Percentiles rank a stretch among this genome's conserved stretches.
These are phyloP conservation scores for Circinella minor DNA, from an alignment of 371 early-diverging fungal genomes.

Conservation along the genomic window DNA sequence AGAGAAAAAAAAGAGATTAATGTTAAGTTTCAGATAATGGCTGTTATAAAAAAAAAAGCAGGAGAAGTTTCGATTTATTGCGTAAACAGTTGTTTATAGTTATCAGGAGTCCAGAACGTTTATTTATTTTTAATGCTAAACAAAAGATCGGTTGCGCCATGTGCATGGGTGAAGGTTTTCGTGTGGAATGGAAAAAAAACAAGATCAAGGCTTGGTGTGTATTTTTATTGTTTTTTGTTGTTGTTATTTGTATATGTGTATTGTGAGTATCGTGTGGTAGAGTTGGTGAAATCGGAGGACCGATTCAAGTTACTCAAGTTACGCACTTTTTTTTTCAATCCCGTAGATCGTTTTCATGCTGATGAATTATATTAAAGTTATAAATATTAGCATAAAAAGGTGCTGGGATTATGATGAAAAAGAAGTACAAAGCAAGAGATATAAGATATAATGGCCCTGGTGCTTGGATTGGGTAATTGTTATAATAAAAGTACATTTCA, in stretches of 20 bases:
- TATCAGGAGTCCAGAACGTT: background rate
- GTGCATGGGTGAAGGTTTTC: background rate
- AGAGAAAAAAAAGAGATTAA: background rate
- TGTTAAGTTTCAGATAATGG: conserved; percentile 1
- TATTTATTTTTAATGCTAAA: background rate
- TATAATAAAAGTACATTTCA: too few species aligned
- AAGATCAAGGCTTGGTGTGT: background rate
- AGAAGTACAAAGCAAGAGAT: too few species aligned
- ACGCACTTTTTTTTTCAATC: background rate
- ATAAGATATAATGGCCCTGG: too few species aligned
- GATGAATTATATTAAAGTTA: too few species aligned
- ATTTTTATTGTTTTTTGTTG: background rate
- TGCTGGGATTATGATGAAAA: too few species aligned
- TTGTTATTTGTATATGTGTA: background rate
- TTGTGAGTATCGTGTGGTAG: background rate
- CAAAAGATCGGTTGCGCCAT: background rate
- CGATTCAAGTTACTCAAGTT: background rate
- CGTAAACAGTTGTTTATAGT: background rate
- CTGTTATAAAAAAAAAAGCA: background rate
- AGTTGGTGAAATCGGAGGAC: background rate
- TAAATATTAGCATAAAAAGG: too few species aligned
- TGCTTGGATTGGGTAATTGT: too few species aligned
- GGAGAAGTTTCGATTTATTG: background rate
- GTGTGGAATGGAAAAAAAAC: background rate
- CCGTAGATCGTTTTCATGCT: too few species aligned